Evolutionary conservation across 2,329 filamentous ascomycete species (phyloP), one percentile per base, ranked within the genome.

Genomic region (Sporothrix mexicana): DNA sequence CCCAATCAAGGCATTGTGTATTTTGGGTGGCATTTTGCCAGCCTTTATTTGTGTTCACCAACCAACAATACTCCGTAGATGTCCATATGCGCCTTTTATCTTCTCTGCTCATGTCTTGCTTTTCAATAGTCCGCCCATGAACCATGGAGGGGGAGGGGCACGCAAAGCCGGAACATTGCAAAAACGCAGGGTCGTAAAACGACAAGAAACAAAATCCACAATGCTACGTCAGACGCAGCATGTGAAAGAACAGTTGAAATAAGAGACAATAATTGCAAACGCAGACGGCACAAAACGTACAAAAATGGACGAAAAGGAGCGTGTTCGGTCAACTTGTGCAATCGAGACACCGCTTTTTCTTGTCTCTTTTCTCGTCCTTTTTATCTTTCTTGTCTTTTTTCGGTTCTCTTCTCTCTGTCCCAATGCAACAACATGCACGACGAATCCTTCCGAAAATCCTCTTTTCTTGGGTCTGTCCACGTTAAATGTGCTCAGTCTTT

Each of bases 171-270:
- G 2, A 36, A 7, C 30, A 36, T 36, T 36, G 30, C 30, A 36
- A 36, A 36, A 36, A 51, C 51, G 51, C 51, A 55, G 9, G 23
- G 51, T 25, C 51, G 36, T n/a, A 45, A 66, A 45, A 36, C 2
- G 30, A 36, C 30, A 36, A 12, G 61, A 66, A 10, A 2, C 41
- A 47, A 66, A 36, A 36, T 36, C 30, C 30, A 36, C 30, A 7
- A 55, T 66, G 20, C 61, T 47, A 66, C 61, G 20, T 47, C 61
- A 47, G 20, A 66, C 20, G 9, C 41, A 64, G 41, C 61, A 66
- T 66, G 61, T 66, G 61, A 62, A 62, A 30, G 17, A 55, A 20
- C 20, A 55, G 51, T 20, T 25, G 51, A 25, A 23, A 25, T 25
- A 20, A 10, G 51, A 55, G 20, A 55, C 51, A 55, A 55, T 9